A percentile compares a stretch with the other conserved stretches of the same genome.
Conservation (phyloP, 2,329 filamentous ascomycete species). For the Alternaria brassicae region DNA sequence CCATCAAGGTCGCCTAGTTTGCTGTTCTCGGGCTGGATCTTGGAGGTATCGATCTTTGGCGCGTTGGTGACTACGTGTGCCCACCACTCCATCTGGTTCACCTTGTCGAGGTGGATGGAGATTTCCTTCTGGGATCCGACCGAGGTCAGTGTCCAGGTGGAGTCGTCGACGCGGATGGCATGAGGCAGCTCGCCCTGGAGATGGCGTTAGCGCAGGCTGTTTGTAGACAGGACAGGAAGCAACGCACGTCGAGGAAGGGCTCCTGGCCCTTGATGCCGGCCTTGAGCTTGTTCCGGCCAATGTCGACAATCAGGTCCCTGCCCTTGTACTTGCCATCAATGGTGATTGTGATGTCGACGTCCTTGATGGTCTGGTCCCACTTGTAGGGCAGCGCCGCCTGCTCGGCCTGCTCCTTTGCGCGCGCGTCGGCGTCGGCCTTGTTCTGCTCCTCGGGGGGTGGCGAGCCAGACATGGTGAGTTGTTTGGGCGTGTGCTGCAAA, state of each 20-base stretch:
- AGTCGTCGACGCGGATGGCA: constrained; percentile 81
- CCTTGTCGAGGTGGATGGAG: constrained; percentile 89
- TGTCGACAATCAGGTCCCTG: constrained; percentile 79
- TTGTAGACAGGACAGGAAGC: neutral
- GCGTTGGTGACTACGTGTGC: constrained; percentile 84
- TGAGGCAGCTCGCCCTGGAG: constrained; percentile 82
- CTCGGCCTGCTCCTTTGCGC: constrained; percentile 80
- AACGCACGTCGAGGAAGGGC: constrained; percentile 76
- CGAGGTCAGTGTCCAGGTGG: constrained; percentile 88
- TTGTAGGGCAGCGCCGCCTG: constrained; percentile 94
- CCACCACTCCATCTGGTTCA: constrained; percentile 99
- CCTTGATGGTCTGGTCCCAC: constrained; percentile 92
- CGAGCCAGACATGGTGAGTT: constrained; percentile 48
- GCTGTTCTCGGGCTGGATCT: constrained; percentile 92
- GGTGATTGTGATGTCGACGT: constrained; percentile 79
- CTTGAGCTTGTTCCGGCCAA: constrained; percentile 79
- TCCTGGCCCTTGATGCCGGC: constrained; percentile 89
- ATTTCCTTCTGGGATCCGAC: constrained; percentile 73
- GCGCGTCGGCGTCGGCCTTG: constrained; percentile 63
- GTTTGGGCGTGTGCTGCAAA: constrained; percentile 12
- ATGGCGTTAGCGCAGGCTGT: constrained; percentile 1
- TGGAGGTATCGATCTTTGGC: constrained; percentile 91
- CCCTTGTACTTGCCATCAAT: constrained; percentile 86
- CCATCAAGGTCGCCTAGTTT: constrained; percentile 93
- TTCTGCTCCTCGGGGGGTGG: constrained; percentile 63